Percentiles rank a stretch among this genome's conserved stretches.
Evolutionary conservation across 192 early-diverging fungal species (phyloP).

Genomic region (Mortierella claussenii): DNA sequence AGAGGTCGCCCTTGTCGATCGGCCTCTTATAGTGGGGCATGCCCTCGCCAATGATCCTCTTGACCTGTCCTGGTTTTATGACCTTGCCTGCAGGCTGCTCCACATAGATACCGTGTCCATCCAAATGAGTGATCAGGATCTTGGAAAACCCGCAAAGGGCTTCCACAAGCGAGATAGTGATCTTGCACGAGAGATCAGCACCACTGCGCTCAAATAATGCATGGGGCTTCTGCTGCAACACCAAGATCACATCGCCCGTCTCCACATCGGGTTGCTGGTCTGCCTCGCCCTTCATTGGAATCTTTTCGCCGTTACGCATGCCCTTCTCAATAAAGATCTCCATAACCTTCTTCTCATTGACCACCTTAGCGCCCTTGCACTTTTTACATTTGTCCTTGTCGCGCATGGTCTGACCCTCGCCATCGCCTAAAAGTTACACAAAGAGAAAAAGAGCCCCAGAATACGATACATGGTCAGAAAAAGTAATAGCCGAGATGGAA

Average conservation of each 20-base stretch:
- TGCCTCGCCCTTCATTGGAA: slow-evolving; percentile 92
- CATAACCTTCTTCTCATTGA: slow-evolving; percentile 88
- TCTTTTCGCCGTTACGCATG: slow-evolving; percentile 90
- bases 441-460: neutral
- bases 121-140: slow-evolving; percentile 82
- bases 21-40: slow-evolving; percentile 87
- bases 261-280: slow-evolving; percentile 93
- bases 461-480: neutral
- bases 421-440: slow-evolving; percentile 55
- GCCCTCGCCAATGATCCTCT: slow-evolving; percentile 87
- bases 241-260: slow-evolving; percentile 93
- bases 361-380: slow-evolving; percentile 91
- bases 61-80: slow-evolving; percentile 89
- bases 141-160: slow-evolving; percentile 93
- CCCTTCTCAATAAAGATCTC: slow-evolving; percentile 96
- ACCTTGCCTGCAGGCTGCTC: slow-evolving; percentile 85
- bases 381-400: slow-evolving; percentile 92
- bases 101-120: slow-evolving; percentile 87
- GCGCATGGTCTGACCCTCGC: slow-evolving; percentile 85
- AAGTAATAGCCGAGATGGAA: neutral
- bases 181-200: slow-evolving; percentile 81
- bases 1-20: slow-evolving; percentile 87
- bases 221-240: slow-evolving; percentile 87
- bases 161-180: slow-evolving; percentile 87
- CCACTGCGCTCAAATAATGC: slow-evolving; percentile 82